Conservation (phyloP, 1,139 yeast genomes). For the Pichia sp. region DNA sequence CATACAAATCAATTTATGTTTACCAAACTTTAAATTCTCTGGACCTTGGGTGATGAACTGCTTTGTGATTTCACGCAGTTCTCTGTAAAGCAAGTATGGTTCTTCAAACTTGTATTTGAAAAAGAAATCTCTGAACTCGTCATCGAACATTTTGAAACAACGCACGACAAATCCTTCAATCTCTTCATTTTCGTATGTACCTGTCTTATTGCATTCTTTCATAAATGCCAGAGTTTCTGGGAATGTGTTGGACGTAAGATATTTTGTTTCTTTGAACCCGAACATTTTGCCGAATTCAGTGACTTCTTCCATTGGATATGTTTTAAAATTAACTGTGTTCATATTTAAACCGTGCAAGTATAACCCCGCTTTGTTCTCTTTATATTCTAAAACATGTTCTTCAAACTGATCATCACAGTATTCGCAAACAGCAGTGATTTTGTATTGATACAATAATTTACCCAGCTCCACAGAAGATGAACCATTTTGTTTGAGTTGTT, state of each 20-base stretch:
- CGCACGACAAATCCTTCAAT: constrained; percentile 95
- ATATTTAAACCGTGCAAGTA: constrained; percentile 86
- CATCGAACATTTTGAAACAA: constrained; percentile 38
- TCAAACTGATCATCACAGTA: constrained; percentile 92
- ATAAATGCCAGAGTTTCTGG: constrained; percentile 49
- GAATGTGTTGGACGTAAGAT: constrained; percentile 39
- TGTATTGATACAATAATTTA: constrained; percentile 43
- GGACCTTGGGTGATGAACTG: constrained; percentile 47
- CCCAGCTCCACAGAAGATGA: constrained; percentile 54
- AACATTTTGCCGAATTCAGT: constrained; percentile 58
- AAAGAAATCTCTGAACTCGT: constrained; percentile 49
- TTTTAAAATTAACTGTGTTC: constrained; percentile 62
- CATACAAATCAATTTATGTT: constrained; percentile 59
- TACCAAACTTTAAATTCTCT: constrained; percentile 44
- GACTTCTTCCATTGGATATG: constrained; percentile 64
- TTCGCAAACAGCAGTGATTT: constrained; percentile 88
- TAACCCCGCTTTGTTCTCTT: constrained; percentile 67
- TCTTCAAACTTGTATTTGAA: constrained; percentile 96
- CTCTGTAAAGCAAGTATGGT: constrained; percentile 88
- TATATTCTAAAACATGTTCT: constrained; percentile 86
- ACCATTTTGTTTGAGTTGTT: constrained; percentile 47
- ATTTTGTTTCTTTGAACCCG: constrained; percentile 66
- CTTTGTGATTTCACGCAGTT: constrained; percentile 85
- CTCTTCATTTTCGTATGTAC: constrained; percentile 68
- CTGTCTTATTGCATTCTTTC: constrained; percentile 58